Evolutionary conservation across 768 basidiomycete genomes (phyloP).

Genomic region (Russula sp.): DNA sequence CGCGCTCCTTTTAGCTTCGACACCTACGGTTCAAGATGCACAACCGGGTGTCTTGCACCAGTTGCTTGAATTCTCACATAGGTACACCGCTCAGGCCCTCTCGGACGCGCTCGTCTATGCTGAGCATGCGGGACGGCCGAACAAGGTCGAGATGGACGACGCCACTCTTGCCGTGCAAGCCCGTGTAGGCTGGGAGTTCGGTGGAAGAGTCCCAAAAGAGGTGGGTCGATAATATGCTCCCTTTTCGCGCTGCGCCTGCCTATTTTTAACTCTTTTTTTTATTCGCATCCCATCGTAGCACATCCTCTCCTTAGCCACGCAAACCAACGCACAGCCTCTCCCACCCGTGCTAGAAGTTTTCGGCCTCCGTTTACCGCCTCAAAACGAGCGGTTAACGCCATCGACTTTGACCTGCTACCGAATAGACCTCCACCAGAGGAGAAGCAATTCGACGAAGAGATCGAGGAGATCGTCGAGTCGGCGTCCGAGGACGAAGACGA

Average conservation of each 20-base stretch:
- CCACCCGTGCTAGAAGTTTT: constrained; percentile 87
- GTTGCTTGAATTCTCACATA: constrained; percentile 80
- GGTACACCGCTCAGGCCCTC: constrained; percentile 79
- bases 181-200: constrained; percentile 90
- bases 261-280: neutral
- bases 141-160: constrained; percentile 83
- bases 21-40: constrained; percentile 79
- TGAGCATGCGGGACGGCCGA: constrained; percentile 75
- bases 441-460: constrained; percentile 73
- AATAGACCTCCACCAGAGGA: constrained; percentile 79
- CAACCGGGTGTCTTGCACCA: constrained; percentile 86
- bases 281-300: constrained; percentile 47
- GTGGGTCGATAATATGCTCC: constrained; percentile 39
- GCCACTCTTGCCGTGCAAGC: constrained; percentile 79
- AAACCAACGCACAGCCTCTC: constrained; percentile 76
- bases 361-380: constrained; percentile 74
- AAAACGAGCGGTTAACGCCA: constrained; percentile 68
- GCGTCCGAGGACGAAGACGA: constrained; percentile 61
- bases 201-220: constrained; percentile 86
- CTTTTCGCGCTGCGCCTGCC: neutral
- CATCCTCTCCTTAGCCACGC: constrained; percentile 72
- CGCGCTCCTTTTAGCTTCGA: constrained; percentile 77
- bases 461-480: constrained; percentile 79
- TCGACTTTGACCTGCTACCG: constrained; percentile 85
- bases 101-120: constrained; percentile 85